Evolutionary conservation across 2,329 filamentous ascomycete genomes (phyloP).

Genomic region (Gremmenia infestans): DNA sequence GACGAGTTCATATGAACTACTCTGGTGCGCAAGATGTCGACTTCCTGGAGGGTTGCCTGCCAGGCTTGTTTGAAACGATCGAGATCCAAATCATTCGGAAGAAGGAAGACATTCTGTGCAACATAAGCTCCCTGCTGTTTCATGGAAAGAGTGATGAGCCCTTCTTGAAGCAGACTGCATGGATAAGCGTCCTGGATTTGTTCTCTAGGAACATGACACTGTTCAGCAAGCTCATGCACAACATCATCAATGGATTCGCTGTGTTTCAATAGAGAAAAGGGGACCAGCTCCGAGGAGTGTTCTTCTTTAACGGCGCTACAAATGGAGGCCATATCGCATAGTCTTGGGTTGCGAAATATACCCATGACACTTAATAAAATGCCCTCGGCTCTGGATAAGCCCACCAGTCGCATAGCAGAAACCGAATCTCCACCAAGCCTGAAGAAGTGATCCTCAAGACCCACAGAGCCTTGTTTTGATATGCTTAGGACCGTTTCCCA

Average conservation of each 20-base stretch:
- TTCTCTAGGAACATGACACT: neutral
- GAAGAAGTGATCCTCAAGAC: constrained; percentile 38
- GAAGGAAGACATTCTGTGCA: constrained; percentile 1
- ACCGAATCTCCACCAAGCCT: constrained; percentile 40
- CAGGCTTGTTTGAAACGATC: constrained; percentile 3
- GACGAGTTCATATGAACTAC: constrained; percentile 17
- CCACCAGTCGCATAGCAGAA: constrained; percentile 30
- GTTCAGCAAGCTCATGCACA: neutral
- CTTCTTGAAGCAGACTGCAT: constrained; percentile 33
- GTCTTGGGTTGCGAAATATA: constrained; percentile 37
- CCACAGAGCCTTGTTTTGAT: constrained; percentile 9
- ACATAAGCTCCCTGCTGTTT: constrained; percentile 3
- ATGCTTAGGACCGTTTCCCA: constrained; percentile 9
- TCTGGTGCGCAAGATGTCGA: constrained; percentile 32
- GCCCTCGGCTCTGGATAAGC: constrained; percentile 25
- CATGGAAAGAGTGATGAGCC: constrained; percentile 20
- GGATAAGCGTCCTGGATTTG: constrained; percentile 34
- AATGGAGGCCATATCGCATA: constrained; percentile 36
- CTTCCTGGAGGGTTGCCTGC: constrained; percentile 20
- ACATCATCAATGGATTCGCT: neutral
- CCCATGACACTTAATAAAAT: constrained; percentile 37
- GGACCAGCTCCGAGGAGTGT: constrained; percentile 4
- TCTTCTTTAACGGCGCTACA: constrained; percentile 14
- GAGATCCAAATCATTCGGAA: constrained; percentile 1
- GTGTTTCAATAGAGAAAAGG: constrained; percentile 17